Evolutionary conservation across 1,284 basidiomycete species (phyloP), one percentile per base, ranked within the genome.

Genomic region (Ceratobasidium sp.): DNA sequence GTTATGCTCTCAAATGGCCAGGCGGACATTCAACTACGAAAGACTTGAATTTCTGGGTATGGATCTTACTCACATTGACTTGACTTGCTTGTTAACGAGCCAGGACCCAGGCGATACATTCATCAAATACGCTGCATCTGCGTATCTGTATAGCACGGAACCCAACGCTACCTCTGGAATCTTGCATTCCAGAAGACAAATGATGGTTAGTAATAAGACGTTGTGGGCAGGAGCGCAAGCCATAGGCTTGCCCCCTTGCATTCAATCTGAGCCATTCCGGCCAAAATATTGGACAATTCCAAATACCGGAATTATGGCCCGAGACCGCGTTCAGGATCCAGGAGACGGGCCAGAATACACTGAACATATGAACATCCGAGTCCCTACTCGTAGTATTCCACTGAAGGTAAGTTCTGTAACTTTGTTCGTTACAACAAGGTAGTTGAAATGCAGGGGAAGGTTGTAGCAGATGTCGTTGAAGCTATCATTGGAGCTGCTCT

Each of bases 401-500:
- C 26, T 40, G 2, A 75, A 75, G 18, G 94, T 93, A 80, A 77
- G 77, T 77, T 56, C 72, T 33, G 26, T 18, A 10, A 3, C 15
- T 20, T 3, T 7, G 23, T n/a, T 6, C 6, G n/a, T 26, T 23
- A 26, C 2, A 42, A 81, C 71, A 75, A 51, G 53, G 42, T 63
- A 26, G 42, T 64, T 78, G 28, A 79, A 20, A n/a, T 46, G 64
- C 80, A 10, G 13, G 40, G 40, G 1, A 53, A 95, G 94, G 90
- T 90, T n/a, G 87, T 95, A 49, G 94, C 94, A 68, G 94, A 95
- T 84, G 93, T 94, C 61, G 89, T 90, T 18, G 95, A 96, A 84
- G 93, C 94, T 2, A 90, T 95, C 76, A 90, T 95, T 58, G 95
- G 92, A 26, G 94, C 94, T 4, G 93, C 92, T 4, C 94, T 91